Conservation (phyloP, 23 red algal species). For the Rhodosorus marinus region DNA sequence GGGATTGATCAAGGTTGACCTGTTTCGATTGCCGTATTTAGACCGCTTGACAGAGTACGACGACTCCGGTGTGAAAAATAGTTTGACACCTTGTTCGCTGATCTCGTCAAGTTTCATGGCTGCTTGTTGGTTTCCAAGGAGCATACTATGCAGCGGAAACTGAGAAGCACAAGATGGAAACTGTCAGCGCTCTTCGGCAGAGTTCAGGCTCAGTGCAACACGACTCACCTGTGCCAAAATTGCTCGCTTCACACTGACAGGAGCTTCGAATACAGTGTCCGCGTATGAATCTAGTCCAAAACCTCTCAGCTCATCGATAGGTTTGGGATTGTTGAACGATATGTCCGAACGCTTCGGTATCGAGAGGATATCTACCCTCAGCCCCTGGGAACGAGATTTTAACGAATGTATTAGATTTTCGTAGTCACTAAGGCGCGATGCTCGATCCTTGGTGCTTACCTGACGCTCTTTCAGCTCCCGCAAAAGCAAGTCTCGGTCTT, state of each 20-base stretch:
- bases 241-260: conserved; percentile 9
- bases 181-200: too few relatives aligned
- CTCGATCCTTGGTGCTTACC: too few relatives aligned
- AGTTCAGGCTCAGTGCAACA: too few relatives aligned
- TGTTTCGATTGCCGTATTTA: not conserved
- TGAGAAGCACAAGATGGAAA: too few relatives aligned
- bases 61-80: not conserved
- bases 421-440: too few relatives aligned
- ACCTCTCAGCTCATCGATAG: not conserved
- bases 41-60: not conserved
- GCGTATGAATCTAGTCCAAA: conserved; percentile 4
- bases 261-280: conserved; percentile 17
- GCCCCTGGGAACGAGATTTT: too few relatives aligned
- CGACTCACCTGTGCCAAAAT: not conserved
- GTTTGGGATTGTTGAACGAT: not conserved
- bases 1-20: not conserved
- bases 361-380: too few relatives aligned
- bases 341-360: not conserved
- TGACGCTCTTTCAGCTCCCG: not conserved
- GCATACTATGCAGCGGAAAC: not conserved
- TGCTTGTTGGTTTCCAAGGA: not conserved
- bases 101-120: not conserved
- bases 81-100: not conserved
- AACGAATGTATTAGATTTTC: too few relatives aligned
- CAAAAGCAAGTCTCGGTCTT: conserved; percentile 8